These are phyloP conservation scores for Vanilla planifolia DNA, from an alignment of 106 monocot species.

Conservation along the genomic window DNA sequence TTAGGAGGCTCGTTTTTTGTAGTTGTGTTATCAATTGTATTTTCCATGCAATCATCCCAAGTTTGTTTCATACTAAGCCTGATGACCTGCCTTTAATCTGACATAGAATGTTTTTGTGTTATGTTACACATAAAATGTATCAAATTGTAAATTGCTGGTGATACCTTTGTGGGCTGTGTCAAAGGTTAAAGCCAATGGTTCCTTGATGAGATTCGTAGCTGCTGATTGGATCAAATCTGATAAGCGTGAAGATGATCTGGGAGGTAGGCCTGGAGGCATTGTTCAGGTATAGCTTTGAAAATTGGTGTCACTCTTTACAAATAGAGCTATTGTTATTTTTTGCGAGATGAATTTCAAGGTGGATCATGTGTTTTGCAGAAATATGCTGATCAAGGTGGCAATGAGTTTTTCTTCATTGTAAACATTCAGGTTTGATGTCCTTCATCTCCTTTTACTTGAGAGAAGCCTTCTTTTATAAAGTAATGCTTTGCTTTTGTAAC, in stretches of 20 bases:
- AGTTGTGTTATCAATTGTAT: too few relatives aligned
- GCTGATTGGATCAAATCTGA: conserved; percentile 91
- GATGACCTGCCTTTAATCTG: too few relatives aligned
- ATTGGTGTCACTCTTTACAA: background rate
- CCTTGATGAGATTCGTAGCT: conserved; percentile 90
- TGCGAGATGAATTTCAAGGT: background rate
- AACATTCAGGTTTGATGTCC: conserved; percentile 71
- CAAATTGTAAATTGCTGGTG: background rate
- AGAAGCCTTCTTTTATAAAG: background rate
- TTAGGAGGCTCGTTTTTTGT: too few relatives aligned
- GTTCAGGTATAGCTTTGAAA: conserved; percentile 50
- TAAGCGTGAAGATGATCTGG: conserved; percentile 92
- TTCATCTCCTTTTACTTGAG: background rate
- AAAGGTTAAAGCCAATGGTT: conserved; percentile 69
- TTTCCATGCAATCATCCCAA: too few relatives aligned
- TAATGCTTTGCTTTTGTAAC: background rate
- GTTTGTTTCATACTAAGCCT: too few relatives aligned
- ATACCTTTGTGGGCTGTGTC: background rate
- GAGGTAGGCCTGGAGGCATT: conserved; percentile 64
- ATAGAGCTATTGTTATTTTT: background rate
- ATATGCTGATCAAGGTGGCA: conserved; percentile 66
- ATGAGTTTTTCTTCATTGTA: conserved; percentile 87
- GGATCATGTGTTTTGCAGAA: conserved; percentile 45
- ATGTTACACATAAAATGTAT: too few relatives aligned
- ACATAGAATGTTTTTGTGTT: too few relatives aligned